Percentiles rank a stretch among this genome's conserved stretches.
Evolutionary conservation across 495 filamentous ascomycete genomes (phyloP).

Genomic region (Lichina pygmaea): DNA sequence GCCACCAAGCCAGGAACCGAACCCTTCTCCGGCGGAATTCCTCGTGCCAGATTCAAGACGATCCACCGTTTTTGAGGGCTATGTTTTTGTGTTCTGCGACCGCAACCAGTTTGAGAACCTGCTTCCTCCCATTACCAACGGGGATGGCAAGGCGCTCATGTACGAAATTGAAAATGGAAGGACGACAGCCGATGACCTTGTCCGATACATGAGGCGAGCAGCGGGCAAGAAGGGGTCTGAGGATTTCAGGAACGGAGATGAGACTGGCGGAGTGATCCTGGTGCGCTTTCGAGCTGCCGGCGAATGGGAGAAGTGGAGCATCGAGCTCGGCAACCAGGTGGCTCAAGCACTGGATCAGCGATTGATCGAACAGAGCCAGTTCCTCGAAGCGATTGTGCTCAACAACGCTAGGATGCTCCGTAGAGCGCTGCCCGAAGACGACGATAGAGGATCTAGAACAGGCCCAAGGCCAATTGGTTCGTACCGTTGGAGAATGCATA

Average conservation of each 20-base stretch:
- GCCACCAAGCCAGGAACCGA: conserved; percentile 44
- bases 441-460: conserved; percentile 2
- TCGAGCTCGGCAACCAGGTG: conserved; percentile 34
- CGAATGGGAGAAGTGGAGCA: conserved; percentile 38
- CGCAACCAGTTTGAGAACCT: conserved; percentile 53
- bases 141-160: conserved; percentile 55
- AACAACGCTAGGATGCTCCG: conserved; percentile 45
- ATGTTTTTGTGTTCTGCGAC: conserved; percentile 73
- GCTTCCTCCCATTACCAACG: conserved; percentile 42
- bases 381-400: conserved; percentile 66
- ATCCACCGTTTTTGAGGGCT: conserved; percentile 53
- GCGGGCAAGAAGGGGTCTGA: conserved; percentile 45
- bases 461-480: too few relatives aligned
- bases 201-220: conserved; percentile 45
- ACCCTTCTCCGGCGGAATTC: conserved; percentile 26
- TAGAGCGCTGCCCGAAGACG: conserved; percentile 25
- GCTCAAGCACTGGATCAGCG: conserved; percentile 48
- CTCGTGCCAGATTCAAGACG: conserved; percentile 44
- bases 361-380: conserved; percentile 73
- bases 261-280: conserved; percentile 45
- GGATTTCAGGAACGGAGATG: conserved; percentile 29
- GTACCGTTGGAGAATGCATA: too few relatives aligned
- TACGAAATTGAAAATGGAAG: conserved; percentile 30
- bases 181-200: conserved; percentile 50
- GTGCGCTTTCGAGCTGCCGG: conserved; percentile 44